Base-by-base conservation (phyloP, 805 yeast species). In the Metschnikowia peoriensis region DNA sequence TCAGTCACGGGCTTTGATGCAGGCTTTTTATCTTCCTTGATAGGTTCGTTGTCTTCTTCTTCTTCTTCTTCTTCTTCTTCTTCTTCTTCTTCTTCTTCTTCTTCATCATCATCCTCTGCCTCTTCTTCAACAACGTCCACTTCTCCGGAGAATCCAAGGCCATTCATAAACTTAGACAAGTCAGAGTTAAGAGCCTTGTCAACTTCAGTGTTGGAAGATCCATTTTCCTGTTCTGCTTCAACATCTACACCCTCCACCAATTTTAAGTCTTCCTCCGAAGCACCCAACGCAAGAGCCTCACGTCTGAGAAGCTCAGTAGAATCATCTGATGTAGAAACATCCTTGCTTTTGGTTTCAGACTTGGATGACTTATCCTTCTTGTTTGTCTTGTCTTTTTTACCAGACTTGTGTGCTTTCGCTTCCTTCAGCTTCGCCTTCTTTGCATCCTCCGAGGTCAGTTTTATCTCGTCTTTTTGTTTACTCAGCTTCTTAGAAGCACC, bases 211-310 rank as follows among this genome's bases (percentile, higher is more conserved):
- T 71, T 69, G n/a, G 62, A 74, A 52, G 77, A 77, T 6, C n/a
- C 45, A 12, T 37, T 32, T 55, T 79, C 84, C 52, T 75, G 77
- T 54, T 80, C 85, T 59, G 83, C 78, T 29, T 71, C 76, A 29
- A 74, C 81, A 35, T 77, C 84, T 3, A 86, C 60, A 14, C 78
- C 87, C 35, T 78, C 77, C 11, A 92, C 60, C 47, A 91, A 69
- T 42, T 80, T 78, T 44, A 92, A 65, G 66, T 91, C 97, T 22
- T 84, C 92, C 59, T 88, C 94, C 14, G 89, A 79, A 17, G 97
- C 98, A 35, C 97, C 97, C 29, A 92, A 71, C 22, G 84, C 85
- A 12, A 85, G 66, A 2, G 96, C 96, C 71, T 87, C 96, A 54
- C 84, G 81, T 59, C 87, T 83, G 46, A 89, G 66, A 1, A 73